Conservation (phyloP, 768 basidiomycete genomes). For the Psilocybe sp. region DNA sequence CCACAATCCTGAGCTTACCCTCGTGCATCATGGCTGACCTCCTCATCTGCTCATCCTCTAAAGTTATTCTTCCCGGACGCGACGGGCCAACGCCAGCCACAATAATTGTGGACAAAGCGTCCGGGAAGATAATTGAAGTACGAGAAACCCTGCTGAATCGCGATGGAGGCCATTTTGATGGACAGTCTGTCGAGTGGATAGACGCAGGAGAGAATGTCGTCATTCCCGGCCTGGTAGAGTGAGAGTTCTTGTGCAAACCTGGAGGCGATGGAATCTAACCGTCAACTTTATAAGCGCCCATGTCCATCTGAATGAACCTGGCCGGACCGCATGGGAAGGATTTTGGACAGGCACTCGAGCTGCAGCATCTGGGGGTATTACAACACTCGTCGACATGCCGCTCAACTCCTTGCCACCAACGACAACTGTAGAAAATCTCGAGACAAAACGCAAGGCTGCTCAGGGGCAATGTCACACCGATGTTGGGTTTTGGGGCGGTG, state of each 20-base stretch:
- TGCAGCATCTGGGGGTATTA: conserved; percentile 92
- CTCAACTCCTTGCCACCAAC: conserved; percentile 97
- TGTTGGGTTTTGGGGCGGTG: conserved; percentile 93
- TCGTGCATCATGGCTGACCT: conserved; percentile 16
- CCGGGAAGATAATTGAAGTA: conserved; percentile 62
- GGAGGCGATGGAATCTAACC: not conserved
- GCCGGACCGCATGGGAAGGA: conserved; percentile 92
- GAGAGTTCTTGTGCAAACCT: conserved; percentile 20
- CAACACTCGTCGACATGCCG: conserved; percentile 96
- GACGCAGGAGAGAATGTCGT: conserved; percentile 59
- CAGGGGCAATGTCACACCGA: conserved; percentile 73
- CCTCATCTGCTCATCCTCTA: conserved; percentile 48
- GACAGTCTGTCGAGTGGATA: conserved; percentile 36
- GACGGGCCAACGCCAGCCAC: conserved; percentile 59
- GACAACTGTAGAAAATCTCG: conserved; percentile 76
- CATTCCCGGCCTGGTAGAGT: conserved; percentile 84
- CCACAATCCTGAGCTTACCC: not conserved
- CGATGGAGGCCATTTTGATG: conserved; percentile 26
- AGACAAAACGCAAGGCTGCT: conserved; percentile 70
- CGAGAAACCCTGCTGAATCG: conserved; percentile 28
- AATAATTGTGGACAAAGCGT: conserved; percentile 50
- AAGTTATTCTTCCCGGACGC: conserved; percentile 53
- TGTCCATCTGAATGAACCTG: conserved; percentile 93
- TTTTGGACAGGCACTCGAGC: conserved; percentile 90
- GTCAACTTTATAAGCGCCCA: conserved; percentile 55